Evolutionary conservation across 805 yeast genomes (phyloP), one percentile per base, ranked within the genome.

Genomic region (Candida pseudoglaebosa): DNA sequence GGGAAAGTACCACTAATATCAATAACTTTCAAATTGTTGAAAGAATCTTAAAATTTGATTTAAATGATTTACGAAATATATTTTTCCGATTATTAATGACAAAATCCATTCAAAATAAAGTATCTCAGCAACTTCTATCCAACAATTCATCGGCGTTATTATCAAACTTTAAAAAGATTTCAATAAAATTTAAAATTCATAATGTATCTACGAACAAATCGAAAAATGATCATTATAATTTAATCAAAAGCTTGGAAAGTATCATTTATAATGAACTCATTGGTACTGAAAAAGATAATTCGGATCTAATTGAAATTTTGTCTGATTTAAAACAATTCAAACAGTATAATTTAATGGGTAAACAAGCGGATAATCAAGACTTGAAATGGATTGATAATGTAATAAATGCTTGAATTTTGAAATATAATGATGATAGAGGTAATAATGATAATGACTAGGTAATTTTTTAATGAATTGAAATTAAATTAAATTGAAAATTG

Each of bases 1-100:
- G 70, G 71, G 72, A 67, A 41, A 51, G 64, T 2, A 55, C 70
- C 4, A 33, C 32, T 4, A 44, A 42, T 9, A 46, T 45, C 26
- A 22, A 22, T 22, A 22, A 22, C 12, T 8, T 22, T 12, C 10
- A 8, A 8, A 22, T 22, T 8, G 12, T 22, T 8, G 12, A 8
- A 8, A 22, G 12, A 22, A 22, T 22, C 26, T 8, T 22, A 12
- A 12, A 22, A 22, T 41, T 41, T 21, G 32, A 42, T 6, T 42
- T 62, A 38, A 53, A 49, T 31, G 34, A 43, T 13, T 44, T 61
- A 2, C 70, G 64, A 34, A 14, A 20, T 15, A 30, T 52, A 7
- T 62, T 65, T 37, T 45, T 65, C 13, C 40, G 43, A 17, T 36
- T 62, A 1, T 56, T 59, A 7, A 24, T 45, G 10, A 42, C 47